These are phyloP conservation scores for Alternaria tenuissima DNA, from an alignment of 2,329 filamentous ascomycete genomes.

Conservation along the genomic window DNA sequence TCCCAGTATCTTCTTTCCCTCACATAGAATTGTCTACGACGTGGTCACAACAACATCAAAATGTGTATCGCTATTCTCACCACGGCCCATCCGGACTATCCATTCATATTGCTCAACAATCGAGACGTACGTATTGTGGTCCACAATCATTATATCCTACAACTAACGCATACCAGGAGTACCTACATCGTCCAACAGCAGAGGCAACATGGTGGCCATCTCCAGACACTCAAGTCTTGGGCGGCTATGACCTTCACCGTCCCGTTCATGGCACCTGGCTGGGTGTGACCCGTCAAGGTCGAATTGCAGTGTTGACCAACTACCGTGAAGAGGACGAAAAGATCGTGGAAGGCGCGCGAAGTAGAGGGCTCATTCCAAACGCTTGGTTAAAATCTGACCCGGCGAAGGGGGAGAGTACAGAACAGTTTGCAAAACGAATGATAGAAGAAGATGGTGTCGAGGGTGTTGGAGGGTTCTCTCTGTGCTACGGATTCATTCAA, in stretches of 20 bases:
- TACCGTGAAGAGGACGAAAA: conserved; percentile 63
- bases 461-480: conserved; percentile 69
- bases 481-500: conserved; percentile 65
- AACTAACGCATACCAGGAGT: conserved; percentile 59
- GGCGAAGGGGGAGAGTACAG: conserved; percentile 50
- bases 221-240: conserved; percentile 64
- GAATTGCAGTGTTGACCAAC: conserved; percentile 70
- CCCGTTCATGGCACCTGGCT: conserved; percentile 70
- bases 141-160: not conserved
- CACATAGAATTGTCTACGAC: not conserved
- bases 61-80: conserved; percentile 61
- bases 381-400: conserved; percentile 62
- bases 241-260: conserved; percentile 68
- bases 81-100: conserved; percentile 59
- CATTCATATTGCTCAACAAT: conserved; percentile 61
- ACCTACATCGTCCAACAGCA: conserved; percentile 67
- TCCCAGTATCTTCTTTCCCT: not conserved
- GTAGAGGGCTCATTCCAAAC: conserved; percentile 67
- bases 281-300: conserved; percentile 67
- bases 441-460: conserved; percentile 64
- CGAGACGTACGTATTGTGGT: conserved; percentile 51
- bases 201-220: conserved; percentile 67
- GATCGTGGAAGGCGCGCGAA: conserved; percentile 57
- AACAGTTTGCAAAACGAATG: conserved; percentile 62
- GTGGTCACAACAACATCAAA: not conserved